Evolutionary conservation across 1,284 basidiomycete species (phyloP).

Genomic region (Puccinia hordei): DNA sequence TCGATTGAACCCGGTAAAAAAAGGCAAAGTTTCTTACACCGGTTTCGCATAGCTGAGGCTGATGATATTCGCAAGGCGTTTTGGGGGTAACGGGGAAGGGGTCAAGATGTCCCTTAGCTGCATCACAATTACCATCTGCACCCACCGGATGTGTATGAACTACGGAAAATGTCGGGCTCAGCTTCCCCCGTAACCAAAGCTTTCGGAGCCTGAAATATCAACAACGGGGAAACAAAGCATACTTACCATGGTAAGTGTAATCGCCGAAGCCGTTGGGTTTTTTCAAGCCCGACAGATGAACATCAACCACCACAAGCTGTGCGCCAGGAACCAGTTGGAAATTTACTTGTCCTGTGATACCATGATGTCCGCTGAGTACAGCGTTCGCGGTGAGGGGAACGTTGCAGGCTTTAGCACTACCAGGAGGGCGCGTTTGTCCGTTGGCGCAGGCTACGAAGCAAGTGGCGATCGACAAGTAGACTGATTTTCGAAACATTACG

Average conservation of each 20-base stretch:
- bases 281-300: slow-evolving; percentile 10
- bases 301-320: slow-evolving; percentile 11
- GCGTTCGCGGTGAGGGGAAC: slow-evolving; percentile 1
- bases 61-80: slow-evolving; percentile 8
- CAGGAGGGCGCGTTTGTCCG: neutral
- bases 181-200: neutral
- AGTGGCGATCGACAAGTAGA: neutral
- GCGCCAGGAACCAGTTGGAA: slow-evolving; percentile 10
- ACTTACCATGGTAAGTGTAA: slow-evolving; percentile 21
- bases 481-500: neutral
- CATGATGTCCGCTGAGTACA: neutral
- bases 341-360: neutral
- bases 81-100: neutral
- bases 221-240: neutral
- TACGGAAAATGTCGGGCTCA: neutral
- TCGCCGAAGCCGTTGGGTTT: neutral
- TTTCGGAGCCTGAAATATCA: neutral
- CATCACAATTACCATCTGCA: slow-evolving; percentile 18
- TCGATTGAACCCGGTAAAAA: neutral
- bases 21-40: slow-evolving; percentile 2
- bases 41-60: slow-evolving; percentile 26
- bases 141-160: slow-evolving; percentile 26
- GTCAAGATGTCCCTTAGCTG: slow-evolving; percentile 2
- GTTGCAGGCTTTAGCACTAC: neutral
- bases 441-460: neutral